Base-by-base conservation (phyloP, 2,329 filamentous ascomycete genomes). In the Exophiala dermatitidis region DNA sequence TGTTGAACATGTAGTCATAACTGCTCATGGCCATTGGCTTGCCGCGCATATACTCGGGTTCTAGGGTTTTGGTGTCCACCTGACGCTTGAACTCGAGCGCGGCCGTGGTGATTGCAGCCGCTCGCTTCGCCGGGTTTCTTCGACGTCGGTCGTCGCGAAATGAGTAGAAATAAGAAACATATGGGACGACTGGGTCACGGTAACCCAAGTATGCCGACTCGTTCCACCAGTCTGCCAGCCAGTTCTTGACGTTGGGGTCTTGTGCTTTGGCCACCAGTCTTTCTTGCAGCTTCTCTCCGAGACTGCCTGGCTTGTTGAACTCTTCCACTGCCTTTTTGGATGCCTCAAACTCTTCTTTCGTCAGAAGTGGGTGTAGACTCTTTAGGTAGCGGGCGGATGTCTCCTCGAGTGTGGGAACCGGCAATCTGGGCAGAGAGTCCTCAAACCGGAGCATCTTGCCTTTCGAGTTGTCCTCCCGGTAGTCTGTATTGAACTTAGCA, bases 141-240 rank as follows among this genome's bases (percentile, higher is more conserved):
- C 91, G 83, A 67, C 84, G 81, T 63, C 88, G 84, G 72, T 98
- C 94, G 72, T 98, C 93, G 62, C 89, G 83, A 76, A 97, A 91
- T 51, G 90, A 96, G 77, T 98, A 98, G 76, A 98, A 98, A 80
- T 98, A 98, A 72, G 89, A 95, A 66, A 98, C 93, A 69, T 97
- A 98, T 57, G 93, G 93, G 12, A 97, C 88, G 44, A 98, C 88
- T 7, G 93, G 93, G 70, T 97, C 93, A 62, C 91, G 86, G 76
- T 97, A 97, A 61, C 75, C 80, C 61, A 98, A 82, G 73, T 98
- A 98, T 54, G 93, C 93, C 3, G 84, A 82, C 49, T 95, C 83
- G 70, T 98, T 97, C 93, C 93, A 98, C 93, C 93, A 98, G 64
- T 98, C 91, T 63, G 86, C 84, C 53, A 98, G 78, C 93, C 93